Conservation (phyloP, 2,329 filamentous ascomycete species). For the Neonectria faginata region DNA sequence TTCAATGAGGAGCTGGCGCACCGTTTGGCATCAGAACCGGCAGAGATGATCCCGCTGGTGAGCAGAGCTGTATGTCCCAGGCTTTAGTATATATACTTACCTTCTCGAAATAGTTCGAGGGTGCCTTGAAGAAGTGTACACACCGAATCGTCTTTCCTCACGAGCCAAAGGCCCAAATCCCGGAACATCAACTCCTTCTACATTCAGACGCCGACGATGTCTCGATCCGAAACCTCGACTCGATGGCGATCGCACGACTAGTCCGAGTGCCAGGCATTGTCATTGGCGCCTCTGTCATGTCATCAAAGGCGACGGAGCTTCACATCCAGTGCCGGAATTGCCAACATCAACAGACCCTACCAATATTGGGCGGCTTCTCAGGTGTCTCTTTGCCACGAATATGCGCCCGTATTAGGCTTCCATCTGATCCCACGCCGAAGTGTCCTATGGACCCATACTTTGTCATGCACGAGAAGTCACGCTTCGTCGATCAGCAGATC, state of each 20-base stretch:
- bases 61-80: slow-evolving; percentile 40
- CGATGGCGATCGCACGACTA: slow-evolving; percentile 91
- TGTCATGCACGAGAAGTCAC: slow-evolving; percentile 91
- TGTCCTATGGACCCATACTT: slow-evolving; percentile 97
- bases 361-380: slow-evolving; percentile 86
- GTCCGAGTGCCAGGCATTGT: slow-evolving; percentile 97
- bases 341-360: slow-evolving; percentile 75
- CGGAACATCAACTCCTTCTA: slow-evolving; percentile 92
- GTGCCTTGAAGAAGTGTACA: slow-evolving; percentile 89
- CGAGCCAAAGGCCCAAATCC: slow-evolving; percentile 74
- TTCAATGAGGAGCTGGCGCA: slow-evolving; percentile 97
- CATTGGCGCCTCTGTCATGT: slow-evolving; percentile 95
- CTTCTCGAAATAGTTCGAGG: slow-evolving; percentile 78
- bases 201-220: slow-evolving; percentile 92
- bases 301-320: slow-evolving; percentile 90
- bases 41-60: slow-evolving; percentile 92
- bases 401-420: slow-evolving; percentile 73
- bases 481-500: slow-evolving; percentile 97
- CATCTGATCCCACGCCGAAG: slow-evolving; percentile 75
- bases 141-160: slow-evolving; percentile 92
- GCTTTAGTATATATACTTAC: slow-evolving; percentile 21
- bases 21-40: slow-evolving; percentile 87
- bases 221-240: slow-evolving; percentile 93
- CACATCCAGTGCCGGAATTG: slow-evolving; percentile 92
- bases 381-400: slow-evolving; percentile 85